Evolutionary conservation across 179 eudicot genomes (phyloP).

Genomic region (Silene vulgaris): DNA sequence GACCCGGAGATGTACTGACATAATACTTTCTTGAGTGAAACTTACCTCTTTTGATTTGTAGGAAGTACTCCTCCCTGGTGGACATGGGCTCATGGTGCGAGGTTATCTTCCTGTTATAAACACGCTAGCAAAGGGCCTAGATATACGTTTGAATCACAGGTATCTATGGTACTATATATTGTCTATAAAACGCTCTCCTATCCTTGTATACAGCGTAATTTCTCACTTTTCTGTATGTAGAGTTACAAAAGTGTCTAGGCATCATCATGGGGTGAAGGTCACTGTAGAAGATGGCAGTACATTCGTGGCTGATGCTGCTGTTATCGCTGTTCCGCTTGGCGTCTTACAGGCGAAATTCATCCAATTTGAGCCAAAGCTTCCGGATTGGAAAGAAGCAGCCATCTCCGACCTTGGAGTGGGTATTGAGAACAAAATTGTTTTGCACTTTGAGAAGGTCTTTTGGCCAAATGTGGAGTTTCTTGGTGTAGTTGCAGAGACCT

Average conservation of each 20-base stretch:
- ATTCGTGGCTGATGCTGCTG: slow-evolving; percentile 85
- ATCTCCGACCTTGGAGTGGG: slow-evolving; percentile 87
- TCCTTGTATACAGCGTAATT: not conserved
- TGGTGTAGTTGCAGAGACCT: slow-evolving; percentile 88
- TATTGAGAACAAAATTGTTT: slow-evolving; percentile 75
- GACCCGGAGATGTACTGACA: not conserved
- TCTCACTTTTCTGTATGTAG: slow-evolving; percentile 28
- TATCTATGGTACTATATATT: slow-evolving; percentile 15
- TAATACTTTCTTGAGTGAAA: slow-evolving; percentile 1
- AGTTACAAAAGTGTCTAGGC: slow-evolving; percentile 62
- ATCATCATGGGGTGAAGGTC: slow-evolving; percentile 71
- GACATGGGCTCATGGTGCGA: slow-evolving; percentile 97
- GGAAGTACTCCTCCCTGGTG: slow-evolving; percentile 98
- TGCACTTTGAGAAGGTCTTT: slow-evolving; percentile 84
- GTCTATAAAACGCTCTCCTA: not conserved
- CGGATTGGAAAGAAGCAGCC: slow-evolving; percentile 85
- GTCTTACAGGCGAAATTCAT: slow-evolving; percentile 65
- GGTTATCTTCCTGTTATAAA: slow-evolving; percentile 92
- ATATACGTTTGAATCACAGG: slow-evolving; percentile 86
- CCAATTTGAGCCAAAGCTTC: slow-evolving; percentile 85
- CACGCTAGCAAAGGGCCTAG: slow-evolving; percentile 95
- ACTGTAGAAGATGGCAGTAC: slow-evolving; percentile 68
- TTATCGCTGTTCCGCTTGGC: slow-evolving; percentile 84
- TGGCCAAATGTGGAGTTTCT: slow-evolving; percentile 98
- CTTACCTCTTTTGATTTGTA: slow-evolving; percentile 27